phyloP scores from a whole-genome alignment of 2,329 filamentous ascomycete species.

The Ophiocordyceps camponoti-saundersi region DNA sequence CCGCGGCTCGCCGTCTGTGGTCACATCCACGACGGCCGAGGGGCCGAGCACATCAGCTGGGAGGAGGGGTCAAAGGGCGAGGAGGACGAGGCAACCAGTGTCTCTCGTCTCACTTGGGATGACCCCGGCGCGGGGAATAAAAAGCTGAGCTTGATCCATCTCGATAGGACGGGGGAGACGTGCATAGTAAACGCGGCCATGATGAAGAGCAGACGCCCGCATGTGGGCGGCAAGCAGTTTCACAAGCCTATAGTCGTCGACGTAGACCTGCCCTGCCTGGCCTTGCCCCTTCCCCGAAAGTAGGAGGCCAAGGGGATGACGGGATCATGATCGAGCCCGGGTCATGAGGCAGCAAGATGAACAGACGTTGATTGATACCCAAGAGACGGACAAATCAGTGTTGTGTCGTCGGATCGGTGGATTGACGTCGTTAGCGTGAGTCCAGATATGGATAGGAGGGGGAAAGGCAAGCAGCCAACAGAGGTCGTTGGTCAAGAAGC shows the following conservation, averaged over 20 bases:
- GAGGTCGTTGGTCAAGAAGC: too few species aligned
- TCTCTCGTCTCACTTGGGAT: constrained; percentile 27
- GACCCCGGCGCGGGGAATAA: constrained; percentile 37
- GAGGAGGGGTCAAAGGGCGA: constrained; percentile 31
- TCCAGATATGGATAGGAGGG: too few species aligned
- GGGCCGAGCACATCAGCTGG: constrained; percentile 47
- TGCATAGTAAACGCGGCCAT: constrained; percentile 70
- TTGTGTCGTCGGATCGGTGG: background rate
- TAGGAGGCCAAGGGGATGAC: background rate
- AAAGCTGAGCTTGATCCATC: constrained; percentile 46
- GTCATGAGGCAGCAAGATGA: background rate
- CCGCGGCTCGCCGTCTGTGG: constrained; percentile 53
- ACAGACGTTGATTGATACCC: background rate
- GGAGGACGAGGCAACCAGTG: constrained; percentile 6
- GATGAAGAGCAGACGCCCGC: constrained; percentile 49
- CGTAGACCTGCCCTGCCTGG: constrained; percentile 46
- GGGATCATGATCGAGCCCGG: too few species aligned
- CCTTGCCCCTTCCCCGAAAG: background rate
- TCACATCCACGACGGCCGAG: constrained; percentile 54
- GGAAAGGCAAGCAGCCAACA: too few species aligned
- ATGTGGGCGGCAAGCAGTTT: constrained; percentile 42
- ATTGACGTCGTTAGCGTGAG: background rate
- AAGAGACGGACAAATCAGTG: background rate
- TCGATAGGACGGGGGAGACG: constrained; percentile 44
- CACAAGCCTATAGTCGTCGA: constrained; percentile 78